These are phyloP conservation scores for Pleoardoris graminearum DNA, from an alignment of 2,329 filamentous ascomycete species.

Conservation along the genomic window DNA sequence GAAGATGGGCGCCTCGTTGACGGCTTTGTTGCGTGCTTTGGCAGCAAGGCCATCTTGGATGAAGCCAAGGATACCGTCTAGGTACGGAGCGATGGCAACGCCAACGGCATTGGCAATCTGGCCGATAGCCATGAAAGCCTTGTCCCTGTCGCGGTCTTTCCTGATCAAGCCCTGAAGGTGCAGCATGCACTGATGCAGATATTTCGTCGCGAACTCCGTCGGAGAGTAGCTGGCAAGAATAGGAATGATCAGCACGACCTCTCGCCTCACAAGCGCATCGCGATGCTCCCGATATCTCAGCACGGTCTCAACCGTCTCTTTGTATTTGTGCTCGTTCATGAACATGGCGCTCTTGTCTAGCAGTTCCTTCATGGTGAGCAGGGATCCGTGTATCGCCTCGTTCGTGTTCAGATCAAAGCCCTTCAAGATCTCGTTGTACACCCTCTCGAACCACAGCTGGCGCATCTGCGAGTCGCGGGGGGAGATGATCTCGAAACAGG, in stretches of 20 bases:
- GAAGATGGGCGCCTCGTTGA: slow-evolving; percentile 78
- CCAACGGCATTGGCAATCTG: slow-evolving; percentile 96
- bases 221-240: slow-evolving; percentile 92
- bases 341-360: slow-evolving; percentile 97
- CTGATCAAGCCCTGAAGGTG: slow-evolving; percentile 93
- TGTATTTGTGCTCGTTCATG: slow-evolving; percentile 89
- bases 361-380: slow-evolving; percentile 89
- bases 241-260: slow-evolving; percentile 88
- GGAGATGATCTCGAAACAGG: slow-evolving; percentile 93
- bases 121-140: slow-evolving; percentile 93
- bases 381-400: slow-evolving; percentile 90
- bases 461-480: slow-evolving; percentile 89
- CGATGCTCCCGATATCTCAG: slow-evolving; percentile 91
- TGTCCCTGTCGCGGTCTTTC: slow-evolving; percentile 85
- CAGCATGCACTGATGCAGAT: slow-evolving; percentile 95
- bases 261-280: slow-evolving; percentile 83
- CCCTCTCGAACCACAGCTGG: slow-evolving; percentile 84
- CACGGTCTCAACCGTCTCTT: slow-evolving; percentile 89
- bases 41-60: slow-evolving; percentile 87
- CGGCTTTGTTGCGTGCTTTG: slow-evolving; percentile 67
- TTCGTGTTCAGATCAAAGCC: slow-evolving; percentile 77
- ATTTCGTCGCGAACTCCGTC: slow-evolving; percentile 81
- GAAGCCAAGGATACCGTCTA: slow-evolving; percentile 91
- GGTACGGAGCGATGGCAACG: slow-evolving; percentile 90
- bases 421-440: slow-evolving; percentile 80